These are phyloP conservation scores for Willaertia magna DNA, from an alignment of 208 protist genomes.

Conservation along the genomic window DNA sequence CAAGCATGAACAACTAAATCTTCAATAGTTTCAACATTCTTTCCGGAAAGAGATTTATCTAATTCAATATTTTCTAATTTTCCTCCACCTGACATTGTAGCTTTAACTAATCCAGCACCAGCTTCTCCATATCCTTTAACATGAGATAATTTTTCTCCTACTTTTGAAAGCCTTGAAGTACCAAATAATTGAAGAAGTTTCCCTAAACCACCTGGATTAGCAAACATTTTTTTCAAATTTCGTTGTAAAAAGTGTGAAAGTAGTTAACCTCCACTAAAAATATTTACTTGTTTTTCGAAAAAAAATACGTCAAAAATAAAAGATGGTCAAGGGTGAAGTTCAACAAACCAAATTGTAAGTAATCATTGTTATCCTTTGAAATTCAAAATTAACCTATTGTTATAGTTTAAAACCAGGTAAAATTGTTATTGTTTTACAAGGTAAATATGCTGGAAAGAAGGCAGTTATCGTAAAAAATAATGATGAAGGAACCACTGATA, in stretches of 20 bases:
- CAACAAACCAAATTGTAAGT: neutral
- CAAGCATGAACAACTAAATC: neutral
- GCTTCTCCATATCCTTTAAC: neutral
- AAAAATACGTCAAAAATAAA: neutral
- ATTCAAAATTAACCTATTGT: too few relatives aligned
- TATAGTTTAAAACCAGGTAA: slow-evolving; percentile 84
- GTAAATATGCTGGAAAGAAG: slow-evolving; percentile 92
- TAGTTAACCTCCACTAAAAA: too few relatives aligned
- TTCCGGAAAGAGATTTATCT: neutral
- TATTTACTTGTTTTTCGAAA: too few relatives aligned
- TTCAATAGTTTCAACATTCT: neutral
- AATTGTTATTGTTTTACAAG: slow-evolving; percentile 90
- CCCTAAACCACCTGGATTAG: neutral
- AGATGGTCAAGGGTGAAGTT: neutral
- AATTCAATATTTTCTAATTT: neutral
- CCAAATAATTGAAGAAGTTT: neutral
- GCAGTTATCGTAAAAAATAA: slow-evolving; percentile 91
- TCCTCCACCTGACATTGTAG: neutral
- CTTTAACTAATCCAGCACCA: neutral
- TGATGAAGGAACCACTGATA: slow-evolving; percentile 27
- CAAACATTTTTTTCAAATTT: neutral
- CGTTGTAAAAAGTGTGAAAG: too few relatives aligned
- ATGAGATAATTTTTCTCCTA: neutral
- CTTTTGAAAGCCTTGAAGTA: neutral
- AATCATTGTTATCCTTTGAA: too few relatives aligned